Evolutionary conservation across 139 green algal species (phyloP).

Genomic region (Chlamydomonas incerta): DNA sequence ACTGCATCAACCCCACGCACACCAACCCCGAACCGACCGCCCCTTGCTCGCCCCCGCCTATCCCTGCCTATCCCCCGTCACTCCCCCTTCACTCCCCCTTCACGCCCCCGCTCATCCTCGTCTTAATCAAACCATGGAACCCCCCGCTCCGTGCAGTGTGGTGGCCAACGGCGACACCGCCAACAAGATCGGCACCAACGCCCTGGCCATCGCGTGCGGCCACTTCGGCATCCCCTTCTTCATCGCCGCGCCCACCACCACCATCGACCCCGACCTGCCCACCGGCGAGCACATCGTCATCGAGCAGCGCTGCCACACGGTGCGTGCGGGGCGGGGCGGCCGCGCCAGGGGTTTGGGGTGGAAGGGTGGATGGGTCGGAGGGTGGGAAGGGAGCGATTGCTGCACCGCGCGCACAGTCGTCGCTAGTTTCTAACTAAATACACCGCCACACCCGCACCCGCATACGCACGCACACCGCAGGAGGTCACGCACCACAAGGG

Average conservation of each 20-base stretch:
- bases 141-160: no score
- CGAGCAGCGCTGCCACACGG: conserved; percentile 76
- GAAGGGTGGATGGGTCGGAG: neutral
- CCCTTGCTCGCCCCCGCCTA: no score
- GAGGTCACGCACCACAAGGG: conserved; percentile 90
- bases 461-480: no score
- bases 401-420: no score
- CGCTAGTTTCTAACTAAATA: no score
- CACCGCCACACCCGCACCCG: no score
- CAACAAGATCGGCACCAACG: conserved; percentile 95
- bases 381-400: neutral
- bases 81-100: no score
- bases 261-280: conserved; percentile 79
- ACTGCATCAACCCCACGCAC: no score
- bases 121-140: no score
- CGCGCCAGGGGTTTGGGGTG: neutral
- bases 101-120: no score
- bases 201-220: conserved; percentile 69
- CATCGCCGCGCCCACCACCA: conserved; percentile 92
- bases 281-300: conserved; percentile 89
- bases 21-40: no score
- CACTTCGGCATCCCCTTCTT: conserved; percentile 92
- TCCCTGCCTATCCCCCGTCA: no score
- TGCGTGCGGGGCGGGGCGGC: neutral
- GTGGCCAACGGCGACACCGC: conserved; percentile 91